A percentile compares a stretch with the other conserved stretches of the same genome.
Conservation (phyloP, 352 stramenopile genomes). For the Pythium periplocum region DNA sequence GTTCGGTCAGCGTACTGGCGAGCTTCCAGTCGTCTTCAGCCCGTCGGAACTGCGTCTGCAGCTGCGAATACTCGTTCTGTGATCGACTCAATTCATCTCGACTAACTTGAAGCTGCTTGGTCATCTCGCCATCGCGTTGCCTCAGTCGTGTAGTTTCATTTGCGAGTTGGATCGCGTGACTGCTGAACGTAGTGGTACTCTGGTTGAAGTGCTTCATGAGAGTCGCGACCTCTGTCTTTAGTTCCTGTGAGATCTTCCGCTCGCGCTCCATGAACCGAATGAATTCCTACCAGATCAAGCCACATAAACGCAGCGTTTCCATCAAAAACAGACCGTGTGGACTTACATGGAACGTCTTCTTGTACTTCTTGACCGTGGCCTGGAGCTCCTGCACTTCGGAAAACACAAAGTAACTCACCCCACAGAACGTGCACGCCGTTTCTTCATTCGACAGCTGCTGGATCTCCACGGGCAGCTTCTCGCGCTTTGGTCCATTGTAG, state of each 20-base stretch:
- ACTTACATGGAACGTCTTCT: constrained; percentile 56
- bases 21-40: constrained; percentile 35
- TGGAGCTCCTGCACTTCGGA: constrained; percentile 77
- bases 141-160: constrained; percentile 19
- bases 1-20: constrained; percentile 36
- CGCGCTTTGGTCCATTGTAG: constrained; percentile 48
- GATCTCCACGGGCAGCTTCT: constrained; percentile 55
- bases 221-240: constrained; percentile 30
- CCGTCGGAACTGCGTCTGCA: constrained; percentile 23
- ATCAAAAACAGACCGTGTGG: neutral
- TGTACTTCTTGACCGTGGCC: constrained; percentile 62
- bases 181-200: constrained; percentile 9
- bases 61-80: constrained; percentile 11
- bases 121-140: constrained; percentile 4
- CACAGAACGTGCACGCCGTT: constrained; percentile 80
- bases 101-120: constrained; percentile 13
- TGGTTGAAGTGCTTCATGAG: constrained; percentile 37
- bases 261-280: constrained; percentile 65
- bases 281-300: constrained; percentile 29
- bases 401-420: constrained; percentile 85
- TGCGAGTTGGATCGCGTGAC: constrained; percentile 16
- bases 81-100: constrained; percentile 16
- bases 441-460: constrained; percentile 61
- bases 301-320: neutral
- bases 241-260: constrained; percentile 29